phyloP scores from a whole-genome alignment of 345 rosid genomes.

The Ricinus communis region DNA sequence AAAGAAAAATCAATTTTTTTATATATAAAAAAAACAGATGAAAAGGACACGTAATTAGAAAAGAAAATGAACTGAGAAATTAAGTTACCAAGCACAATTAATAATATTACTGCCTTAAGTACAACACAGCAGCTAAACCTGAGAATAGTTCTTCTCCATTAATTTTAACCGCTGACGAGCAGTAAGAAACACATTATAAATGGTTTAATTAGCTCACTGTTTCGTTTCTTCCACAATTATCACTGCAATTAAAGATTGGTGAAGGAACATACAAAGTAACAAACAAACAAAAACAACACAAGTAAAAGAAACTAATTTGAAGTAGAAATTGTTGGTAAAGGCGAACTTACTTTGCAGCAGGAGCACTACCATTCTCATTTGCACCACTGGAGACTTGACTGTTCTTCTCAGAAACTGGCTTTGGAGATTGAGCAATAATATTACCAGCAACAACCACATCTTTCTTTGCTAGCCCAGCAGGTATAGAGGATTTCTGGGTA shows the following conservation, averaged over 20 bases:
- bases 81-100: background rate
- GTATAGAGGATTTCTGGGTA: slow-evolving; percentile 24
- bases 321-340: background rate
- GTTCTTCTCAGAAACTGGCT: slow-evolving; percentile 40
- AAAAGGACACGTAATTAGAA: too few relatives aligned
- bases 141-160: background rate
- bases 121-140: too few relatives aligned
- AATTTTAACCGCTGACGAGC: background rate
- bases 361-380: slow-evolving; percentile 45
- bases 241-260: background rate
- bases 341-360: slow-evolving; percentile 59
- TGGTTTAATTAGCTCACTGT: too few relatives aligned
- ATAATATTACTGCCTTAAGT: background rate
- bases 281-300: slow-evolving; percentile 3
- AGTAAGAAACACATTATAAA: background rate
- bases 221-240: too few relatives aligned
- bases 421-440: slow-evolving; percentile 34
- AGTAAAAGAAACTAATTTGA: slow-evolving; percentile 1
- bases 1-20: too few relatives aligned
- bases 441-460: slow-evolving; percentile 30
- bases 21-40: too few relatives aligned
- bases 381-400: slow-evolving; percentile 29
- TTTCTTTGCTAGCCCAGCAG: slow-evolving; percentile 22
- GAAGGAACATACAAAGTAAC: background rate
- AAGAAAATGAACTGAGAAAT: too few relatives aligned